Base-by-base conservation (phyloP, 2,329 filamentous ascomycete species). In the Pseudogymnoascus sp. region DNA sequence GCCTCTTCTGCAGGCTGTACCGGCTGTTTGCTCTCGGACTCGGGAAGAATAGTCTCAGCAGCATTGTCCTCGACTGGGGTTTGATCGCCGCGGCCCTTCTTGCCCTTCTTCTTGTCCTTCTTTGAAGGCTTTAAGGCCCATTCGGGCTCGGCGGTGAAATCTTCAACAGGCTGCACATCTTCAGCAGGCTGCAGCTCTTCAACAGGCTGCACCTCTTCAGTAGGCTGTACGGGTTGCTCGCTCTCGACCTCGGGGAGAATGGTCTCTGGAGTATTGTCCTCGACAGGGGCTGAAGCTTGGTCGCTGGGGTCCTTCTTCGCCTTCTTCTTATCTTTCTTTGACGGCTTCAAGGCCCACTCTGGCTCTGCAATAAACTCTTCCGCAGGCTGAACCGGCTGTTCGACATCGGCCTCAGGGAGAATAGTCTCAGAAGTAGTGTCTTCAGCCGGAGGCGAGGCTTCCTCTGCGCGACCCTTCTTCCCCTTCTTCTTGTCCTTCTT, bases 241-340 rank as follows among this genome's bases (percentile, higher is more conserved):
- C 14, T 16, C 16, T 25, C 34, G 34, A 16, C n/a, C 16, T 25
- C 60, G 36, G 21, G 25, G 21, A 36, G 3, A 25, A 16, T 11
- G n/a, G 28, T 23, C n/a, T 25, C 23, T 11, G 5, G 16, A 21
- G 14, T 5, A 11, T 13, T 21, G 16, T 19, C 60, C n/a, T 31
- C 23, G 11, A 61, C 51, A 4, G 28, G 28, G 14, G 19, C 5
- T 3, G 19, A n/a, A 21, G 16, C 19, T 13, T 45, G 10, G 0
- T 23, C 19, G 11, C 11, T 23, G 21, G 14, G 23, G 7, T 10
- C 16, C 37, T 60, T 36, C 21, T 61, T 61, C 13, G 16, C 19
- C 31, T 72, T 73, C 63, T 73, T 80, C 72, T 79, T 79, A 7
- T 71, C 71, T 65, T 76, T 76, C 64, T 76, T 76, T 7, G 72